These are phyloP conservation scores for Corylus avellana DNA, from an alignment of 306 rosid species.

Conservation along the genomic window DNA sequence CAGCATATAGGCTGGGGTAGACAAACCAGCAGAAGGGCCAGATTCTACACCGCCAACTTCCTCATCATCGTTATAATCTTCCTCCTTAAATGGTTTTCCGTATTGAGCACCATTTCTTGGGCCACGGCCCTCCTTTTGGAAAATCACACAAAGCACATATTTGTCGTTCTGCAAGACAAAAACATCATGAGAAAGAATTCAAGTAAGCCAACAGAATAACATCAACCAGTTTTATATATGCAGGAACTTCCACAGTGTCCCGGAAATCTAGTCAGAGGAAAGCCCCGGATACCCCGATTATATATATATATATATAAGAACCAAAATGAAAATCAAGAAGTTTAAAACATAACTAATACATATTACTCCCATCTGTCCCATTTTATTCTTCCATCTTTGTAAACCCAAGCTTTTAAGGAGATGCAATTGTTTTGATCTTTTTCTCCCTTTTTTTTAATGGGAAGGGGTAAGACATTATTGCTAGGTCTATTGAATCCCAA, in stretches of 20 bases:
- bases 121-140: conserved; percentile 68
- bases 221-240: neutral
- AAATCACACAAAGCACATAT: conserved; percentile 63
- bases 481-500: too few relatives aligned
- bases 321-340: neutral
- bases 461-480: neutral
- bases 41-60: conserved; percentile 35
- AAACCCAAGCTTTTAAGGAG: neutral
- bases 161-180: conserved; percentile 54
- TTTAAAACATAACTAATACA: neutral
- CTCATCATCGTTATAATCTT: conserved; percentile 59
- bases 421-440: neutral
- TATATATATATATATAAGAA: neutral
- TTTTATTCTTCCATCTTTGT: neutral
- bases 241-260: too few relatives aligned
- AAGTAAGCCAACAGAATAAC: conserved; percentile 18
- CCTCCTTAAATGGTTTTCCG: conserved; percentile 62
- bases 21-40: conserved; percentile 10
- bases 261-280: too few relatives aligned
- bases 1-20: conserved; percentile 18
- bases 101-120: conserved; percentile 69
- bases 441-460: neutral
- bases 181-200: conserved; percentile 13
- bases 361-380: neutral
- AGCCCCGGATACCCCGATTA: too few relatives aligned